Evolutionary conservation across 352 stramenopile species (phyloP), one percentile per base, ranked within the genome.

Genomic region (Blastocystis sp.): DNA sequence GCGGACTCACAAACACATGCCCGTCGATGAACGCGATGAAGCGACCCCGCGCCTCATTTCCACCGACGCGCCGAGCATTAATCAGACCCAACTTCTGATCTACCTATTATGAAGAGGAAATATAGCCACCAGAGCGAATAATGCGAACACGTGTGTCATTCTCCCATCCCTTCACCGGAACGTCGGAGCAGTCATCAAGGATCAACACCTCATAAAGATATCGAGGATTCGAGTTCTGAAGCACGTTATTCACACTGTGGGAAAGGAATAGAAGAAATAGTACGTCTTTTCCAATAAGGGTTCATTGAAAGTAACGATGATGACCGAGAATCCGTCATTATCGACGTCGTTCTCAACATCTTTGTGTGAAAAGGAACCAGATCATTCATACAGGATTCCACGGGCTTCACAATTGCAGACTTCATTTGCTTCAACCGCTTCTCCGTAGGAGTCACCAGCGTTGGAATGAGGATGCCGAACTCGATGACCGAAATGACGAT

Each of bases 191-290:
- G 21, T 78, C 69, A 48, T 78, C 69, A 17, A 78, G 10, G 21
- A 78, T 64, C 10, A 78, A 14, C n/a, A 78, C 69, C 28, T 78
- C 69, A 28, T 62, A 66, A 48, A 78, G 69, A 78, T 78, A 7
- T 14, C 10, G 10, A 48, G 69, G 69, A 78, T 78, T 21, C 43
- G 69, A 48, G 28, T 78, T 78, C 19, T 78, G 14, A 17, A 78
- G 41, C 19, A 69, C 62, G 17, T 17, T 38, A 11, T 69, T 17
- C 19, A 69, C 62, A 69, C 62, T 69, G 10, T 69, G 34, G n/a
- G 34, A 41, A 38, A 21, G 10, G 10, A 7, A 69, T 0, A 34
- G 34, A 14, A 41, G 17, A 69, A 7, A 69, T 0, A 21, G 10
- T 14, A n/a, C 62, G 62, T 69, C 34, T 69, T 69, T 7, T 38